Conservation (phyloP, 1,139 yeast genomes). For the Pichia sp. region DNA sequence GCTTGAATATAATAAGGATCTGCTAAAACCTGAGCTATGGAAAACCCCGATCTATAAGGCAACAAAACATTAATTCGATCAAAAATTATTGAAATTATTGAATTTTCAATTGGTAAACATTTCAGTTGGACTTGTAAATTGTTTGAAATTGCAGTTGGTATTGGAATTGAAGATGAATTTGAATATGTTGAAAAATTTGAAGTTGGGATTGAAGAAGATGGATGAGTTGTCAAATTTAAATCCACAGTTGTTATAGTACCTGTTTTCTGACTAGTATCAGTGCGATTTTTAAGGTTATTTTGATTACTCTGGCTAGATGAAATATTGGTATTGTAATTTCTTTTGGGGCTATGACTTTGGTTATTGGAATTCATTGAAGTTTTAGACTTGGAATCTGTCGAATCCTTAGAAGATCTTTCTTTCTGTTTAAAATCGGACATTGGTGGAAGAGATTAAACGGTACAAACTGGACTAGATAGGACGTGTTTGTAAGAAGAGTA, state of each 20-base stretch:
- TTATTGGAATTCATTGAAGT: background rate
- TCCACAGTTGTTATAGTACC: background rate
- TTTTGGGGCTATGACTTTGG: background rate
- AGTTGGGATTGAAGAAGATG: background rate
- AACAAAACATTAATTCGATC: constrained; percentile 23
- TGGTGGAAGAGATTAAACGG: background rate
- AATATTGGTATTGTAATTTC: no score
- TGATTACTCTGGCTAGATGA: background rate
- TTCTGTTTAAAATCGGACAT: background rate
- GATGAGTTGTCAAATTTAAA: background rate
- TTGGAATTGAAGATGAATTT: background rate
- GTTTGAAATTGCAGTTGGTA: background rate
- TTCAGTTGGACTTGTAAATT: background rate
- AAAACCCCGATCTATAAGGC: constrained; percentile 28
- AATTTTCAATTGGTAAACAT: constrained; percentile 6
- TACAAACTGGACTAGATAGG: background rate
- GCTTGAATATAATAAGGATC: constrained; percentile 26
- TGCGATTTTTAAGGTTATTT: background rate
- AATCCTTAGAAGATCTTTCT: background rate
- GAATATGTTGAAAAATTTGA: background rate
- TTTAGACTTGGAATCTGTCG: background rate
- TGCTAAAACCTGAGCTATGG: constrained; percentile 24
- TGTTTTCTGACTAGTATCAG: background rate
- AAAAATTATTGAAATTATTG: constrained; percentile 25
- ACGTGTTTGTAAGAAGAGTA: no score